A percentile compares a stretch with the other conserved stretches of the same genome.
Conservation (phyloP, 345 rosid species). For the Fremontodendron californicum region DNA sequence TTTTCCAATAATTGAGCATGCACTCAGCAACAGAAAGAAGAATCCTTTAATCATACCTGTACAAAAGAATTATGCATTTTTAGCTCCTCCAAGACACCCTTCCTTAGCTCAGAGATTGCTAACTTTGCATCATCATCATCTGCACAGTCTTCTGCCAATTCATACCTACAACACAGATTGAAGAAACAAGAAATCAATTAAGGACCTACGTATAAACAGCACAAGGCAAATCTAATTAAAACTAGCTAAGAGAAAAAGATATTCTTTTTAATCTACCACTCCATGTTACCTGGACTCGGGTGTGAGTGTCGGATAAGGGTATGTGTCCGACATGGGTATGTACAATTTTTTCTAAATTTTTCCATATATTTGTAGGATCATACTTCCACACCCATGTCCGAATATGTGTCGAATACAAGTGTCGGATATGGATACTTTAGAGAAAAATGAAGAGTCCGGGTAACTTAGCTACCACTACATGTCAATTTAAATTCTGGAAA, state of each 20-base stretch:
- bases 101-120: constrained; percentile 68
- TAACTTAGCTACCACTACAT: not conserved
- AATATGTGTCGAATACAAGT: too few relatives aligned
- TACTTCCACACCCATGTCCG: too few relatives aligned
- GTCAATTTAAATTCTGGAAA: constrained; percentile 5
- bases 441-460: too few relatives aligned
- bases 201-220: not conserved
- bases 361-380: too few relatives aligned
- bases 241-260: not conserved
- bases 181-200: constrained; percentile 17
- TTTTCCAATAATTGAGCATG: not conserved
- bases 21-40: not conserved
- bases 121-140: constrained; percentile 91
- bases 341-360: too few relatives aligned
- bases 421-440: too few relatives aligned
- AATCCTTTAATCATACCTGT: constrained; percentile 37
- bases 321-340: too few relatives aligned
- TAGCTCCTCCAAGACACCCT: constrained; percentile 61
- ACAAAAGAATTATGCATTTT: constrained; percentile 74
- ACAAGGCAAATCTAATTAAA: constrained; percentile 1
- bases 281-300: too few relatives aligned
- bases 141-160: constrained; percentile 83
- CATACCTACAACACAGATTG: constrained; percentile 47
- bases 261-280: not conserved
- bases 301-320: too few relatives aligned